These are phyloP conservation scores for Ophiosphaerella herpotricha DNA, from an alignment of 2,329 filamentous ascomycete genomes.

Conservation along the genomic window DNA sequence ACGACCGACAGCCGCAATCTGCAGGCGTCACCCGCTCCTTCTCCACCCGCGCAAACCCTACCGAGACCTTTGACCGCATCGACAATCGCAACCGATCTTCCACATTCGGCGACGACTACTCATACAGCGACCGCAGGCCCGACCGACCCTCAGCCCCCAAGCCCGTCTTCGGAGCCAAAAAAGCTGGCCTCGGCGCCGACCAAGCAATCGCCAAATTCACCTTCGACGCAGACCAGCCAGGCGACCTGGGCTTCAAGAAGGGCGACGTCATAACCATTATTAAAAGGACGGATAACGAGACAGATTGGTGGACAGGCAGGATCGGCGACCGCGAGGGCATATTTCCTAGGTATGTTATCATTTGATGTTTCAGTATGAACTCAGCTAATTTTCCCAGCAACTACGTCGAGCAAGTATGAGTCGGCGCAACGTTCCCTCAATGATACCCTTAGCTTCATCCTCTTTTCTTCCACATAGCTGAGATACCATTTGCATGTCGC, in stretches of 20 bases:
- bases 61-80: slow-evolving; percentile 56
- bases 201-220: slow-evolving; percentile 91
- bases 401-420: slow-evolving; percentile 47
- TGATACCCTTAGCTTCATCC: too few relatives aligned
- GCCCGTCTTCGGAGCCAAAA: slow-evolving; percentile 71
- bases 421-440: too few relatives aligned
- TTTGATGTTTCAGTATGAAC: neutral
- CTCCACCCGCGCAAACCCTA: slow-evolving; percentile 55
- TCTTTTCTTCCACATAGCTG: too few relatives aligned
- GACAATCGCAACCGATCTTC: slow-evolving; percentile 45
- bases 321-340: slow-evolving; percentile 85
- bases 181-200: slow-evolving; percentile 60
- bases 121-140: slow-evolving; percentile 66
- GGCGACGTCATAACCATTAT: slow-evolving; percentile 93
- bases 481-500: too few relatives aligned
- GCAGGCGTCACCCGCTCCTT: slow-evolving; percentile 53
- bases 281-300: slow-evolving; percentile 91
- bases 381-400: slow-evolving; percentile 35
- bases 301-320: slow-evolving; percentile 97
- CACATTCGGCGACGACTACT: slow-evolving; percentile 55
- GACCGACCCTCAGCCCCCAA: slow-evolving; percentile 85
- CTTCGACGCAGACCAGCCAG: slow-evolving; percentile 91
- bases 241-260: slow-evolving; percentile 95
- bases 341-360: slow-evolving; percentile 73
- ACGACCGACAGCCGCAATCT: slow-evolving; percentile 60